phyloP scores from a whole-genome alignment of 1,139 yeast genomes.

The Suhomyces bolitotheri region DNA sequence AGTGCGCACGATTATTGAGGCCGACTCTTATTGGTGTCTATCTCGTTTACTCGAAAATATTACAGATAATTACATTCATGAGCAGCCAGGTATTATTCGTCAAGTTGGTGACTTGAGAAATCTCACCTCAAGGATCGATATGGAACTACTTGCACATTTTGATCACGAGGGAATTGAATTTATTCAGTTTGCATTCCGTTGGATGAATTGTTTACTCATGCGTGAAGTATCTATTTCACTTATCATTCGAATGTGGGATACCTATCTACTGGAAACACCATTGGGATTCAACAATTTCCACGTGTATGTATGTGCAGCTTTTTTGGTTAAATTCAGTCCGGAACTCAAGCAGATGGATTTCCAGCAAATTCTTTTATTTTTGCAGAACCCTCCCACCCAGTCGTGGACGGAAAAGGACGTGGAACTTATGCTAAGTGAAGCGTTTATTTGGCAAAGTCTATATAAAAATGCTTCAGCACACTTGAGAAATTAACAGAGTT shows the following conservation, averaged over 20 bases:
- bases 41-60: constrained; percentile 88
- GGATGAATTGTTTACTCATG: constrained; percentile 99
- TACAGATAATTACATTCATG: constrained; percentile 95
- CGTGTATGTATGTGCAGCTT: constrained; percentile 98
- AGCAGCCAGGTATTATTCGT: constrained; percentile 94
- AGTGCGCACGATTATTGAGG: constrained; percentile 58
- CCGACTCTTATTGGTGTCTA: constrained; percentile 96
- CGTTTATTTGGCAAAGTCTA: constrained; percentile 92
- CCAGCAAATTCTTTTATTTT: constrained; percentile 86
- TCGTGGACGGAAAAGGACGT: constrained; percentile 88
- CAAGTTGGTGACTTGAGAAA: constrained; percentile 83
- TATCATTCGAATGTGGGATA: constrained; percentile 97
- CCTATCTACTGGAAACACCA: constrained; percentile 85
- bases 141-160: constrained; percentile 69
- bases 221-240: constrained; percentile 79
- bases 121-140: constrained; percentile 77
- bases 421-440: constrained; percentile 90
- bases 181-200: constrained; percentile 90
- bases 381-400: constrained; percentile 85
- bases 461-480: constrained; percentile 89
- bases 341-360: constrained; percentile 85
- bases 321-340: constrained; percentile 80
- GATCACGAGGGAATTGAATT: constrained; percentile 83
- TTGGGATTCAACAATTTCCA: constrained; percentile 91
- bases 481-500: constrained; percentile 36